Percentiles rank a stretch among this genome's conserved stretches.
phyloP scores from a whole-genome alignment of 2,329 filamentous ascomycete species.

The Pyrenophora teres region DNA sequence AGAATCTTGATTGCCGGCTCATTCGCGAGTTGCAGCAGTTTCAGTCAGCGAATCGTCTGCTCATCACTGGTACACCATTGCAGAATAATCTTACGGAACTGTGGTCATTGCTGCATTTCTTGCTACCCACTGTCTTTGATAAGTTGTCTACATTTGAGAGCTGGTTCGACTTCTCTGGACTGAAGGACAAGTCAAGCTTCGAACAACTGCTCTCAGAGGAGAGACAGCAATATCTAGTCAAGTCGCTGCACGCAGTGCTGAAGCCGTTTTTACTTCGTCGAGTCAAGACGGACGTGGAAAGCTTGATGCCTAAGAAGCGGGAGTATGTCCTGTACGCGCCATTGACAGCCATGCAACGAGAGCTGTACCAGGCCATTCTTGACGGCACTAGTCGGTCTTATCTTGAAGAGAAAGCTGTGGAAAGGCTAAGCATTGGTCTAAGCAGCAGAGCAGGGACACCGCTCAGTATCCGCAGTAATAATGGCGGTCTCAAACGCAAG shows the following conservation, averaged over 20 bases:
- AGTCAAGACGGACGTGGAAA: conserved; percentile 91
- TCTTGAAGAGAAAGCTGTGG: conserved; percentile 77
- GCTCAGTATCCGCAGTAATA: conserved; percentile 49
- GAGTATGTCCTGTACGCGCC: conserved; percentile 96
- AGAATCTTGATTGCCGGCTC: conserved; percentile 91
- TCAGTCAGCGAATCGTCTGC: conserved; percentile 82
- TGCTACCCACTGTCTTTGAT: conserved; percentile 90
- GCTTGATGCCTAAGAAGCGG: conserved; percentile 89
- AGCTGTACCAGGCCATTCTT: conserved; percentile 80
- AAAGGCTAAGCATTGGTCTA: conserved; percentile 59
- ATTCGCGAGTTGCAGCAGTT: conserved; percentile 89
- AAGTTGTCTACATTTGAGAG: conserved; percentile 90
- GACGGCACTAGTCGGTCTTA: conserved; percentile 57
- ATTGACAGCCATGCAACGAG: conserved; percentile 86
- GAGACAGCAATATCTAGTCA: conserved; percentile 75
- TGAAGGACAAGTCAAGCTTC: conserved; percentile 80
- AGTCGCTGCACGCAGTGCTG: conserved; percentile 89
- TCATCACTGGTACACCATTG: conserved; percentile 92
- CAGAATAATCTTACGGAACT: conserved; percentile 95
- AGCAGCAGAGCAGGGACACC: conserved; percentile 54
- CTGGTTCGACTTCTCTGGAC: conserved; percentile 96
- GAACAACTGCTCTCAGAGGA: conserved; percentile 80
- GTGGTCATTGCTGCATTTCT: conserved; percentile 92
- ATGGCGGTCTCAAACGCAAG: conserved; percentile 64
- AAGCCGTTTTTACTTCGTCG: conserved; percentile 88